phyloP scores from a whole-genome alignment of 2,329 filamentous ascomycete genomes.

The Niveomyces coronatus region DNA sequence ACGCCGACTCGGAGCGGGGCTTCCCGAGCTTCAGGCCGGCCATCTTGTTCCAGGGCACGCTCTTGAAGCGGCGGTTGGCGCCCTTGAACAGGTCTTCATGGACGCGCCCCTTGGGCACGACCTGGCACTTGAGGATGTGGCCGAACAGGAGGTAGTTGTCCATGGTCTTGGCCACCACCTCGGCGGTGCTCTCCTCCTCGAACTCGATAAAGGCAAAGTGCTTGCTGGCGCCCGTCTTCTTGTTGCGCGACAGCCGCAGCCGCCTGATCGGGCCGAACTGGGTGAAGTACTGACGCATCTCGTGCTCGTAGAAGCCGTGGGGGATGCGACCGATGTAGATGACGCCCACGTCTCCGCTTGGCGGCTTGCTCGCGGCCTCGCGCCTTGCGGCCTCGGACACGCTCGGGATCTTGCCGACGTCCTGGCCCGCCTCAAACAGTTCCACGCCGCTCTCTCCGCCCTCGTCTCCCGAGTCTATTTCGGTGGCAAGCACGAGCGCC shows the following conservation, averaged over 20 bases:
- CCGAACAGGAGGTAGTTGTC: conserved; percentile 94
- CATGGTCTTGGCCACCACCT: conserved; percentile 92
- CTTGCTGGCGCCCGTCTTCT: conserved; percentile 80
- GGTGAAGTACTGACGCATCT: conserved; percentile 87
- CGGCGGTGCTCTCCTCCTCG: conserved; percentile 61
- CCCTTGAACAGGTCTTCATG: conserved; percentile 81
- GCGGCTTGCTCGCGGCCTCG: conserved; percentile 26
- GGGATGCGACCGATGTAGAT: conserved; percentile 87
- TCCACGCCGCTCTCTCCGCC: conserved; percentile 24
- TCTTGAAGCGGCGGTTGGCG: conserved; percentile 82
- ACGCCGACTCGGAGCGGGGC: conserved; percentile 63
- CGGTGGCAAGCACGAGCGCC: conserved; percentile 32
- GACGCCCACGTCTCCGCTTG: conserved; percentile 55
- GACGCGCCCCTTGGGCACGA: conserved; percentile 64
- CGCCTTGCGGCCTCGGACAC: conserved; percentile 33
- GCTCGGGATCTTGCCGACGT: conserved; percentile 41
- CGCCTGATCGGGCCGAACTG: conserved; percentile 79
- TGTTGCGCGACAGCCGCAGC: conserved; percentile 81
- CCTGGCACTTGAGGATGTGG: conserved; percentile 82
- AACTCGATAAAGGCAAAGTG: conserved; percentile 97
- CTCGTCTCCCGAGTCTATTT: conserved; percentile 33
- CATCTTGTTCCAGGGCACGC: conserved; percentile 78
- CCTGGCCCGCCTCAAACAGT: conserved; percentile 36
- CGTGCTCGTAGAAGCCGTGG: conserved; percentile 90
- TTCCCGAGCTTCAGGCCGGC: conserved; percentile 64